phyloP scores from a whole-genome alignment of 768 basidiomycete species.

The Xerocomellus amylosporus region DNA sequence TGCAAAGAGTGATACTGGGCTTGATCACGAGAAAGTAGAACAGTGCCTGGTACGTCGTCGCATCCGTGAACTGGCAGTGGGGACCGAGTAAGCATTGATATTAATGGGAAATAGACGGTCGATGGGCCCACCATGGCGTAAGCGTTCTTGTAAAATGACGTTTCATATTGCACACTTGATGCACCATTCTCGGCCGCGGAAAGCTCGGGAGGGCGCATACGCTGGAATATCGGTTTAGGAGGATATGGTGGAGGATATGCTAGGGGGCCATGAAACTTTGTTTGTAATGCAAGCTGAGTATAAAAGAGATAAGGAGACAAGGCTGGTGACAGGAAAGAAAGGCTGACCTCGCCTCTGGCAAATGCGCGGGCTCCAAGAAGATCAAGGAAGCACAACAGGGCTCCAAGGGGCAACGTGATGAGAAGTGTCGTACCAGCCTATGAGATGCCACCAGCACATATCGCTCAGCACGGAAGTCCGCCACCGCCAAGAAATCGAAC shows the following conservation, averaged over 20 bases:
- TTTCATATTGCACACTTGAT: slow-evolving; percentile 46
- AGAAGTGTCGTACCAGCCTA: slow-evolving; percentile 78
- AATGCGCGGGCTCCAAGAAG: slow-evolving; percentile 71
- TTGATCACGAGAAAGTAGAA: slow-evolving; percentile 91
- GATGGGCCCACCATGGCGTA: slow-evolving; percentile 66
- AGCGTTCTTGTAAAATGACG: slow-evolving; percentile 76
- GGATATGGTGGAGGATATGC: slow-evolving; percentile 62
- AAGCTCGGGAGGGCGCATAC: slow-evolving; percentile 47
- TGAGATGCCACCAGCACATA: slow-evolving; percentile 10
- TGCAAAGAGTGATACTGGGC: slow-evolving; percentile 69
- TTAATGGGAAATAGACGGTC: neutral
- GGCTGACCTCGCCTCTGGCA: slow-evolving; percentile 63
- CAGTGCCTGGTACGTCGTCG: slow-evolving; percentile 78
- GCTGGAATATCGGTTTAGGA: slow-evolving; percentile 74
- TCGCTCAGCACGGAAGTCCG: slow-evolving; percentile 1
- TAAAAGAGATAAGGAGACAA: slow-evolving; percentile 12
- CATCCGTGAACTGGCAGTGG: slow-evolving; percentile 63
- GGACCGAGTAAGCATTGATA: slow-evolving; percentile 6
- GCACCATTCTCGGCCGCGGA: slow-evolving; percentile 50
- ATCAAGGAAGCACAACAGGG: slow-evolving; percentile 73
- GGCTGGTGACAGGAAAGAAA: neutral
- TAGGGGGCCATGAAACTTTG: slow-evolving; percentile 64
- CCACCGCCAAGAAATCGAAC: neutral
- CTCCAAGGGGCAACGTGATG: slow-evolving; percentile 75
- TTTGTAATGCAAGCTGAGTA: slow-evolving; percentile 61